These are phyloP conservation scores for Agaricus sinodeliciosus DNA, from an alignment of 768 basidiomycete species.

Conservation along the genomic window DNA sequence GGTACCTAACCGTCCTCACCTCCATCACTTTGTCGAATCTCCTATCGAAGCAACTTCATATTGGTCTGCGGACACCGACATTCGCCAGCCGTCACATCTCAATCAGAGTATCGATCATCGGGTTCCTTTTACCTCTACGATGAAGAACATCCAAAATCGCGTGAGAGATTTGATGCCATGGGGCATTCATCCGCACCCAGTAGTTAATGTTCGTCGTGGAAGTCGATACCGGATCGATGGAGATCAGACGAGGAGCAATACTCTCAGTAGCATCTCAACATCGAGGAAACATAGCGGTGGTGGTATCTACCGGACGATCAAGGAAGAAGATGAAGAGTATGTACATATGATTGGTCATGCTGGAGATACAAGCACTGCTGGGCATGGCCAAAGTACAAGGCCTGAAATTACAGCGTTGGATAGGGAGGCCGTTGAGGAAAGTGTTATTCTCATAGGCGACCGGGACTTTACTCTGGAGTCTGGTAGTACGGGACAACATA, in stretches of 20 bases:
- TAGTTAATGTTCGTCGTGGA: background rate
- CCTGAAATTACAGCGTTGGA: slow-evolving; percentile 10
- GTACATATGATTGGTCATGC: background rate
- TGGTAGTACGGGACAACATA: slow-evolving; percentile 7
- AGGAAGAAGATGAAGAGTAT: slow-evolving; percentile 10
- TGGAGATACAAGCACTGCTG: background rate
- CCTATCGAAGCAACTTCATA: background rate
- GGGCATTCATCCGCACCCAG: background rate
- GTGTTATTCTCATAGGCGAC: slow-evolving; percentile 12
- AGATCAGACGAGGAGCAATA: background rate
- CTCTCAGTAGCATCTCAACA: background rate
- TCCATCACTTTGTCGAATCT: background rate
- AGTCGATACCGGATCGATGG: slow-evolving; percentile 1
- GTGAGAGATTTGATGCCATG: slow-evolving; percentile 6
- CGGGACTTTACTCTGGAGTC: slow-evolving; percentile 10
- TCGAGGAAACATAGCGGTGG: background rate
- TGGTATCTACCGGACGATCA: background rate
- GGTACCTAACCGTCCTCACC: background rate
- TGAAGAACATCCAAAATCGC: background rate
- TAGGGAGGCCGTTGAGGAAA: slow-evolving; percentile 6
- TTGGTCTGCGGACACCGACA: background rate
- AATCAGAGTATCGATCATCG: background rate
- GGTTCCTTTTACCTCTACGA: background rate
- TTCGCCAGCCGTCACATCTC: background rate
- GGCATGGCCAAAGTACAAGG: background rate